Percentiles rank a stretch among this genome's conserved stretches.
These are phyloP conservation scores for Diaporthe amygdali DNA, from an alignment of 2,329 filamentous ascomycete species.

Conservation along the genomic window DNA sequence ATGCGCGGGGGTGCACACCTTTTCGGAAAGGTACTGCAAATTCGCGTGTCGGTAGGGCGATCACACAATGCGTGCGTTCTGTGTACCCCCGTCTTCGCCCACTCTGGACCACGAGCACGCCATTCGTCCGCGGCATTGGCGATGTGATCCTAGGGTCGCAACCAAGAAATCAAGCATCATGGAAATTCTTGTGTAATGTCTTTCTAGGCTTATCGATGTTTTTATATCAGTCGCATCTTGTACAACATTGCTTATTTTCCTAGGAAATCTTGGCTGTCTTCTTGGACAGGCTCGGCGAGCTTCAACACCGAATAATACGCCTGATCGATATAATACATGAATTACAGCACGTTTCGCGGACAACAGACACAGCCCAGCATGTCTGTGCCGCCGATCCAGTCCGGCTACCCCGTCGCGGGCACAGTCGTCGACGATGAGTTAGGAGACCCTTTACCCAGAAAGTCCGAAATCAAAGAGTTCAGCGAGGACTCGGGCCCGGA, in stretches of 20 bases:
- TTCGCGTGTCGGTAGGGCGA: neutral
- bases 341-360: neutral
- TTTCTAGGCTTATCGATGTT: neutral
- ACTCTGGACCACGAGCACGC: constrained; percentile 7
- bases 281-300: neutral
- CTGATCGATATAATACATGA: neutral
- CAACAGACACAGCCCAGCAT: neutral
- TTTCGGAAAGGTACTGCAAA: neutral
- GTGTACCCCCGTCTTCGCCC: constrained; percentile 1
- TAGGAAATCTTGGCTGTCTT: neutral
- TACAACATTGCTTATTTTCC: neutral
- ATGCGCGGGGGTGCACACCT: neutral
- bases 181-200: neutral
- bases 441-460: neutral
- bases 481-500: constrained; percentile 15
- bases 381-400: constrained; percentile 1
- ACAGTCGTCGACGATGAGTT: neutral
- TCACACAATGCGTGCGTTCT: constrained; percentile 14
- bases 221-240: neutral
- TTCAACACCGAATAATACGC: neutral
- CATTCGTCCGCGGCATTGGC: constrained; percentile 6
- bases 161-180: neutral
- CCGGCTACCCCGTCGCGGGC: constrained; percentile 1
- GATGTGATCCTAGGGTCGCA: neutral
- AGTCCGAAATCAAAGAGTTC: neutral